A percentile compares a stretch with the other conserved stretches of the same genome.
Evolutionary conservation across 176 grass and related monocot genomes (phyloP).

Genomic region (Aegilops umbellulata): DNA sequence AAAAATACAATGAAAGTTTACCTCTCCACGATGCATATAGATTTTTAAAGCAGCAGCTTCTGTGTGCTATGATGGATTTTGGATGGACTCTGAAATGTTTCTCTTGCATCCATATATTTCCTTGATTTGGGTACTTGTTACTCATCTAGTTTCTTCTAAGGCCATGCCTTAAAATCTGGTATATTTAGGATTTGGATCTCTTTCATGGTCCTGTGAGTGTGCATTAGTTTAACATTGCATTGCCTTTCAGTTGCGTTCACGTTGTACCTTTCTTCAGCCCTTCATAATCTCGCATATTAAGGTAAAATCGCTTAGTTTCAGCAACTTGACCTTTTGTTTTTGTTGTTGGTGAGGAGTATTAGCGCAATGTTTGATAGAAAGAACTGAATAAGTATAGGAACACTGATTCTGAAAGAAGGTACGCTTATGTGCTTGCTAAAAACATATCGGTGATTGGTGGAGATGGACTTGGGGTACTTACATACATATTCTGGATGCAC

Average conservation of each 20-base stretch:
- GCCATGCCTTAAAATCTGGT: not conserved
- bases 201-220: not conserved
- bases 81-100: not conserved
- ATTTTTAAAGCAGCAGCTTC: not conserved
- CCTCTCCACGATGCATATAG: not conserved
- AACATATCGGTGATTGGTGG: not conserved
- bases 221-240: not conserved
- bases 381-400: conserved; percentile 10
- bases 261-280: not conserved
- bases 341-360: conserved; percentile 1
- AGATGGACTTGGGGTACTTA: not conserved
- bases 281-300: not conserved
- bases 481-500: conserved; percentile 30
- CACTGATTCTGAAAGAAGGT: conserved; percentile 14
- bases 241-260: not conserved
- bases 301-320: not conserved
- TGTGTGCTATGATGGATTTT: not conserved
- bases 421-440: not conserved
- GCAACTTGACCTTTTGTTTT: not conserved
- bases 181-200: not conserved
- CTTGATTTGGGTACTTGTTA: not conserved
- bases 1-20: not conserved
- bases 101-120: not conserved
- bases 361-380: conserved; percentile 2
- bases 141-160: not conserved